Percentiles rank a stretch among this genome's conserved stretches.
phyloP scores from a whole-genome alignment of 805 yeast species.

The Pichia scutulata region DNA sequence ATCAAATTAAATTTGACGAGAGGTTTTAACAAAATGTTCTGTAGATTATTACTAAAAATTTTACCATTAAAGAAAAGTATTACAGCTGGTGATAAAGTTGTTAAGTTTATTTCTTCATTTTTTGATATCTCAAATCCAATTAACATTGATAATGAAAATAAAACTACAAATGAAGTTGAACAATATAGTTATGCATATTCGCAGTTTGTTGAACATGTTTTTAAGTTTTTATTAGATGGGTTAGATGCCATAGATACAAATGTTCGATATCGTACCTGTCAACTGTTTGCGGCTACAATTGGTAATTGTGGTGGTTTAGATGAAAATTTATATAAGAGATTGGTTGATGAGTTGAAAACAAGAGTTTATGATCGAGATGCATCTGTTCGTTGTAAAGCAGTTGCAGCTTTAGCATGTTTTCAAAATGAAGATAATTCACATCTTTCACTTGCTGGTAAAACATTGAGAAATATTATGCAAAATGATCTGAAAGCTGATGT shows the following conservation, averaged over 20 bases:
- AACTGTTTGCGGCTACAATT: constrained; percentile 63
- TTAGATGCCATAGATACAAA: constrained; percentile 65
- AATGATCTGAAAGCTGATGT: constrained; percentile 86
- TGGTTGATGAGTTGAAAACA: constrained; percentile 52
- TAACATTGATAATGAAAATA: constrained; percentile 16
- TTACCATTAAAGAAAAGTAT: constrained; percentile 65
- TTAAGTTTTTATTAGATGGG: constrained; percentile 69
- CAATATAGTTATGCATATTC: constrained; percentile 29
- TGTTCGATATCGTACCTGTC: constrained; percentile 76
- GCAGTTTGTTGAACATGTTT: constrained; percentile 50
- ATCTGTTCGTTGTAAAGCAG: constrained; percentile 74
- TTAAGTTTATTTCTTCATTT: constrained; percentile 56
- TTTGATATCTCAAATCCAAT: constrained; percentile 39
- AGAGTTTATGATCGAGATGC: constrained; percentile 73
- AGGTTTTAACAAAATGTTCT: constrained; percentile 52
- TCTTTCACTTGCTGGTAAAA: constrained; percentile 39
- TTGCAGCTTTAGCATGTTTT: constrained; percentile 68
- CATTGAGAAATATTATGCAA: constrained; percentile 46
- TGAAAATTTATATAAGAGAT: constrained; percentile 55
- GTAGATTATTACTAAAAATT: constrained; percentile 54
- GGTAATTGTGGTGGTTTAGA: constrained; percentile 69
- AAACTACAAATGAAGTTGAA: constrained; percentile 27
- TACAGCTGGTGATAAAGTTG: constrained; percentile 64
- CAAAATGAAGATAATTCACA: constrained; percentile 48
- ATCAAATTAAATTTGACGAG: constrained; percentile 44